phyloP scores from a whole-genome alignment of 345 rosid genomes.

The Carallia pectinifolia region DNA sequence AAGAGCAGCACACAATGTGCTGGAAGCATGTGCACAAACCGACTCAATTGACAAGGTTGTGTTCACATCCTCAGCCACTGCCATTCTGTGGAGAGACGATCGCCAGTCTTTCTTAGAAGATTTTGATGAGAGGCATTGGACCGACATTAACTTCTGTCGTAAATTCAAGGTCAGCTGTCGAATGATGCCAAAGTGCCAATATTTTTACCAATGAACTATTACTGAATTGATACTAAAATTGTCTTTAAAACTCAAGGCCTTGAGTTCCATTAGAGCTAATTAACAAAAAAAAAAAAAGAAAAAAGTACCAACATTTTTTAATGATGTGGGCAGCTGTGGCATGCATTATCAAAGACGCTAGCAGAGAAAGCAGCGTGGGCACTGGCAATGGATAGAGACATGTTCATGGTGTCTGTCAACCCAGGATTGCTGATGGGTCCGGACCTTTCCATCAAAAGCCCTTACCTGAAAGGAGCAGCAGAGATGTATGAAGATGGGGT shows the following conservation, averaged over 20 bases:
- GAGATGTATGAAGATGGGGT: conserved; percentile 75
- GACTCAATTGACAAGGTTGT: conserved; percentile 62
- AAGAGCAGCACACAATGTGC: conserved; percentile 61
- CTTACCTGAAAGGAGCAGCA: conserved; percentile 67
- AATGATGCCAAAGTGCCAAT: no score
- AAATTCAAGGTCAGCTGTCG: conserved; percentile 45
- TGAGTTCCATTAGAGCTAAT: no score
- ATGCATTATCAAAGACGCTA: conserved; percentile 55
- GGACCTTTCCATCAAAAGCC: conserved; percentile 39
- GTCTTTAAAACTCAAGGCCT: no score
- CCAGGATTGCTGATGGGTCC: conserved; percentile 52
- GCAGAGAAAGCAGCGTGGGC: conserved; percentile 82
- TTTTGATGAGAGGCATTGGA: conserved; percentile 55
- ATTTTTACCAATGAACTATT: no score
- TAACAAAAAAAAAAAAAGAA: no score
- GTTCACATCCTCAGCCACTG: conserved; percentile 57
- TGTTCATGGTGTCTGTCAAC: conserved; percentile 58
- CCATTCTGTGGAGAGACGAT: conserved; percentile 51
- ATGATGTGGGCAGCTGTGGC: conserved; percentile 50
- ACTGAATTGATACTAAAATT: no score
- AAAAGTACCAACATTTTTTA: no score
- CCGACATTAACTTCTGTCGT: conserved; percentile 45
- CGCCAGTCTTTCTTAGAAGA: conserved; percentile 26
- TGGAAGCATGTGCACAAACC: conserved; percentile 67
- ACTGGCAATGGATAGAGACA: conserved; percentile 66